phyloP scores from a whole-genome alignment of 2,329 filamentous ascomycete species.

The Penicillium expansum region DNA sequence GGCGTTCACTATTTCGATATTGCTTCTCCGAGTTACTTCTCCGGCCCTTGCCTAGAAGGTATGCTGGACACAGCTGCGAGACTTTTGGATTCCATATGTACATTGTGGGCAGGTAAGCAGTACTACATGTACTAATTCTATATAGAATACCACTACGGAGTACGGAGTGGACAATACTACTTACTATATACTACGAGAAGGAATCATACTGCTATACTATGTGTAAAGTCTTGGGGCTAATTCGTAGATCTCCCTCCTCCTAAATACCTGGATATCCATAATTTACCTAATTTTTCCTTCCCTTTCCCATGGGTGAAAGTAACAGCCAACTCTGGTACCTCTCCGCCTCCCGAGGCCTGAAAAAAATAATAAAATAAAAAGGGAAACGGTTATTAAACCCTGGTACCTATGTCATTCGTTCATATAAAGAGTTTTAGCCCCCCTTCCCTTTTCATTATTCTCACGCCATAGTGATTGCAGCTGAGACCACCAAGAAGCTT shows the following conservation, averaged over 20 bases:
- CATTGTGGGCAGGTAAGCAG: neutral
- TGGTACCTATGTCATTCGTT: constrained; percentile 1
- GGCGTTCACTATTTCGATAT: constrained; percentile 7
- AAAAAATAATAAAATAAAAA: neutral
- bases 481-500: constrained; percentile 16
- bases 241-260: constrained; percentile 1
- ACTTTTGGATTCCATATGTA: neutral
- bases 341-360: constrained; percentile 4
- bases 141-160: neutral
- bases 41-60: neutral
- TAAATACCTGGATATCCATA: neutral
- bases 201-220: neutral
- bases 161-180: neutral
- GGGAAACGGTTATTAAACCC: neutral
- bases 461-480: constrained; percentile 19
- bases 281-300: neutral
- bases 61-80: neutral
- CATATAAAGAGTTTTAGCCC: constrained; percentile 16
- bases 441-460: constrained; percentile 8
- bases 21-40: constrained; percentile 8
- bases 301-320: constrained; percentile 2
- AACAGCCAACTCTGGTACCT: constrained; percentile 4
- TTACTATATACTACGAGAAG: neutral
- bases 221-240: neutral
- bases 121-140: neutral